phyloP scores from a whole-genome alignment of 306 rosid genomes.

The Cucumis cinereus region DNA sequence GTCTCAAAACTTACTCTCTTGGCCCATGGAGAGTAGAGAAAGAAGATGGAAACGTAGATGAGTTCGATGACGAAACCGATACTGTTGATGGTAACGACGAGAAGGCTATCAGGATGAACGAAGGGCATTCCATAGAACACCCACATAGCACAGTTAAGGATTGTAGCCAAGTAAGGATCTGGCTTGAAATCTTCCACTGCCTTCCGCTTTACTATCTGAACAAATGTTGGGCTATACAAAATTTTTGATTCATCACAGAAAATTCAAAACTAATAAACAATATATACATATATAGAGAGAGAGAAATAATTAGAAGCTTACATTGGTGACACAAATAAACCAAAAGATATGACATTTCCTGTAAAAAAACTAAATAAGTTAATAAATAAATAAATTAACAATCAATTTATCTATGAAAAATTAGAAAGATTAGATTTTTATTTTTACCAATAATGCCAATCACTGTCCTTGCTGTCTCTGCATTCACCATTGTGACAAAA shows the following conservation, averaged over 20 bases:
- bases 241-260: not conserved
- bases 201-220: conserved; percentile 32
- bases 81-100: conserved; percentile 56
- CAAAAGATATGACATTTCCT: conserved; percentile 73
- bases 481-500: conserved; percentile 7
- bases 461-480: conserved; percentile 5
- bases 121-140: conserved; percentile 51
- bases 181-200: conserved; percentile 65
- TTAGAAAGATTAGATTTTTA: not conserved
- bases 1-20: conserved; percentile 25
- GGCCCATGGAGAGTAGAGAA: conserved; percentile 24
- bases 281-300: not conserved
- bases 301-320: conserved; percentile 13
- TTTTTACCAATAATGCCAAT: conserved; percentile 45
- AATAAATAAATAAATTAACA: not conserved
- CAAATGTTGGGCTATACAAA: conserved; percentile 55
- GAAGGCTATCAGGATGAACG: conserved; percentile 36
- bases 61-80: conserved; percentile 42
- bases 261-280: too few relatives aligned
- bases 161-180: conserved; percentile 62
- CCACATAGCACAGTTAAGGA: conserved; percentile 67
- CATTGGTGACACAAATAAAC: conserved; percentile 68
- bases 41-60: conserved; percentile 23
- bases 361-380: conserved; percentile 10
- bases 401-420: too few relatives aligned